Conservation (phyloP, 495 filamentous ascomycete genomes). For the Annulohypoxylon nitens region DNA sequence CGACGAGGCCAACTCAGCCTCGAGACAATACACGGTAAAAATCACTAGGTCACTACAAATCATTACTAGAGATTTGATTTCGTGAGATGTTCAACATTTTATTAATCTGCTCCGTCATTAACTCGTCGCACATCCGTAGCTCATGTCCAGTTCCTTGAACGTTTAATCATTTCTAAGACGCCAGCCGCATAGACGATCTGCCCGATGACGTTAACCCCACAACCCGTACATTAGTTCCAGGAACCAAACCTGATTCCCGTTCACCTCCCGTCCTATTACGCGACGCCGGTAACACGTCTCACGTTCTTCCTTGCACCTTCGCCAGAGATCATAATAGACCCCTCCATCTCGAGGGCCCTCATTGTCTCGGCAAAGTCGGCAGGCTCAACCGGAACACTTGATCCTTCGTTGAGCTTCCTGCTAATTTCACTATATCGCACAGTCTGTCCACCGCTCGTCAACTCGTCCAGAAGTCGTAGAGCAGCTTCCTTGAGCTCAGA, state of each 20-base stretch:
- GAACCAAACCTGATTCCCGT: constrained; percentile 14
- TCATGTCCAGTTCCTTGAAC: constrained; percentile 29
- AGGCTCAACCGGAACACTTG: constrained; percentile 77
- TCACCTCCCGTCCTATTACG: constrained; percentile 39
- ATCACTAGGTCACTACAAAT: neutral
- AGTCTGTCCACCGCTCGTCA: constrained; percentile 72
- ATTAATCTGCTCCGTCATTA: constrained; percentile 37
- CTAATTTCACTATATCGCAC: constrained; percentile 84
- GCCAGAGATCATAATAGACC: constrained; percentile 81
- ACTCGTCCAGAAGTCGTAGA: constrained; percentile 79
- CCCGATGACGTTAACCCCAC: constrained; percentile 15
- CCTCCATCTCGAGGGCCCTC: constrained; percentile 84
- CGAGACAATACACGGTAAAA: neutral
- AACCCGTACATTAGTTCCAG: constrained; percentile 19
- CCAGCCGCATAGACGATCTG: constrained; percentile 21
- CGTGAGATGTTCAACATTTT: constrained; percentile 12
- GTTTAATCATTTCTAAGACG: constrained; percentile 28
- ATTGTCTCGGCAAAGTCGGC: constrained; percentile 86
- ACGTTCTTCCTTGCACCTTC: constrained; percentile 88
- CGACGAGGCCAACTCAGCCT: neutral
- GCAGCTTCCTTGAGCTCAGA: constrained; percentile 88
- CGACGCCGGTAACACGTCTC: constrained; percentile 73
- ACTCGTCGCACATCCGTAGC: constrained; percentile 36
- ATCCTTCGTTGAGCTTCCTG: constrained; percentile 78
- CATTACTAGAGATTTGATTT: neutral